Evolutionary conservation across 371 early-diverging fungal genomes (phyloP).

Genomic region (Amoeboaphelidium protococcarum): DNA sequence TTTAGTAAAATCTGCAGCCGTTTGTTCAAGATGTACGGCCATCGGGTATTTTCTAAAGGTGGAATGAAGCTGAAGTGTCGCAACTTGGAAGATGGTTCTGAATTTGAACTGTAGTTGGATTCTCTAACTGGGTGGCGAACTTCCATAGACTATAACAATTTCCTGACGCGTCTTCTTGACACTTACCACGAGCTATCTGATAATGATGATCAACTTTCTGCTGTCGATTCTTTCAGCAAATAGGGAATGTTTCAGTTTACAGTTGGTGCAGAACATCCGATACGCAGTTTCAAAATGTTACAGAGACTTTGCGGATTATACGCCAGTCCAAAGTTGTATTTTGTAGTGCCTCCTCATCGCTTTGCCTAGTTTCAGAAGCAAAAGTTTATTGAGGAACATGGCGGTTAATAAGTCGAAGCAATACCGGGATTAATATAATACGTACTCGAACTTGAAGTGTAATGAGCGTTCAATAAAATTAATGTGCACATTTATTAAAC

Average conservation of each 20-base stretch:
- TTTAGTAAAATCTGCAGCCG: too few relatives aligned
- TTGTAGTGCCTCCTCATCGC: slow-evolving; percentile 10
- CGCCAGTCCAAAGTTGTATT: slow-evolving; percentile 6
- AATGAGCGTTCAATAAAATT: too few relatives aligned
- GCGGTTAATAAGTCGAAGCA: too few relatives aligned
- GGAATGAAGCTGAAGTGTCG: slow-evolving; percentile 7
- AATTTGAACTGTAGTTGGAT: slow-evolving; percentile 1
- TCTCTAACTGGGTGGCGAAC: slow-evolving; percentile 2
- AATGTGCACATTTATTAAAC: too few relatives aligned
- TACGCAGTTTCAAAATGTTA: slow-evolving; percentile 7
- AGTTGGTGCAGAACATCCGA: slow-evolving; percentile 6
- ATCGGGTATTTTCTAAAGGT: slow-evolving; percentile 6
- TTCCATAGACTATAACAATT: slow-evolving; percentile 5
- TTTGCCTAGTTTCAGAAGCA: too few relatives aligned
- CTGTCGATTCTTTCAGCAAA: slow-evolving; percentile 7
- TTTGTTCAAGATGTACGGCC: slow-evolving; percentile 6
- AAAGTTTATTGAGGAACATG: too few relatives aligned
- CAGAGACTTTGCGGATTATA: slow-evolving; percentile 4
- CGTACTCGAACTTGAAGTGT: too few relatives aligned
- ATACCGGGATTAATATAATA: too few relatives aligned
- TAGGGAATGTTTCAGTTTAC: too few relatives aligned
- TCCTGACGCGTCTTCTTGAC: slow-evolving; percentile 4
- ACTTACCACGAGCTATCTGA: slow-evolving; percentile 8
- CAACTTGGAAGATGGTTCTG: slow-evolving; percentile 4
- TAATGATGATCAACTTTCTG: slow-evolving; percentile 10